A percentile compares a stretch with the other conserved stretches of the same genome.
These are phyloP conservation scores for Rehmannia glutinosa DNA, from an alignment of 257 asterid genomes.

Conservation along the genomic window DNA sequence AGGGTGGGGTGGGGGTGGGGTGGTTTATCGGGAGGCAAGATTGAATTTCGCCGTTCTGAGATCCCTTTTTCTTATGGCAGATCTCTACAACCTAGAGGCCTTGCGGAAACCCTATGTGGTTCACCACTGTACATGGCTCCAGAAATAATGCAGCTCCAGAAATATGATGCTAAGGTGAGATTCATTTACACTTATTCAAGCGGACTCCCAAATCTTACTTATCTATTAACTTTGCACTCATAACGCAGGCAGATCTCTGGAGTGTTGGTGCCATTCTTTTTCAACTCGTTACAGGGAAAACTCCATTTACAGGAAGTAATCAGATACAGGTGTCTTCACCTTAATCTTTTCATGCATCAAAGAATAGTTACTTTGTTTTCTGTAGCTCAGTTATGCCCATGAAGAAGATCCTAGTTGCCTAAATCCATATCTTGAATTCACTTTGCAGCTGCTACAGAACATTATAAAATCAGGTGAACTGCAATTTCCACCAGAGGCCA, in stretches of 20 bases:
- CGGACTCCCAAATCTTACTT: conserved; percentile 11
- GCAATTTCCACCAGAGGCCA: conserved; percentile 75
- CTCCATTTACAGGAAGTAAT: conserved; percentile 84
- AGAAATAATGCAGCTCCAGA: conserved; percentile 89
- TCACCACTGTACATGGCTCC: conserved; percentile 99
- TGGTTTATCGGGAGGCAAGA: too few species aligned
- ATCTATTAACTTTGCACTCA: conserved; percentile 31
- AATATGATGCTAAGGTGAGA: conserved; percentile 95
- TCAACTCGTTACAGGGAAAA: conserved; percentile 89
- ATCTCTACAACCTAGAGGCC: conserved; percentile 84
- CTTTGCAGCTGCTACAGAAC: conserved; percentile 77
- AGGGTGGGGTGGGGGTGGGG: too few species aligned
- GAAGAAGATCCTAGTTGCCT: conserved; percentile 15
- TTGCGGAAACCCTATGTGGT: conserved; percentile 96
- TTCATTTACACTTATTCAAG: conserved; percentile 7
- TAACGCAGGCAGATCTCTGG: conserved; percentile 98
- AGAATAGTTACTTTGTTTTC: background rate
- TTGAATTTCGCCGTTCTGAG: background rate
- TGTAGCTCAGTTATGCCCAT: too few species aligned
- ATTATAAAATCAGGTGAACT: conserved; percentile 67
- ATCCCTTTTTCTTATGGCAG: conserved; percentile 36
- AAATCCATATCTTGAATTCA: conserved; percentile 19
- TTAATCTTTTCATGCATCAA: conserved; percentile 10
- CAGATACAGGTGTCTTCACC: conserved; percentile 58
- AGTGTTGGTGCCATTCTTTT: conserved; percentile 92